A percentile compares a stretch with the other conserved stretches of the same genome.
Evolutionary conservation across 768 basidiomycete genomes (phyloP).

Genomic region (Gymnopilus dilepis): DNA sequence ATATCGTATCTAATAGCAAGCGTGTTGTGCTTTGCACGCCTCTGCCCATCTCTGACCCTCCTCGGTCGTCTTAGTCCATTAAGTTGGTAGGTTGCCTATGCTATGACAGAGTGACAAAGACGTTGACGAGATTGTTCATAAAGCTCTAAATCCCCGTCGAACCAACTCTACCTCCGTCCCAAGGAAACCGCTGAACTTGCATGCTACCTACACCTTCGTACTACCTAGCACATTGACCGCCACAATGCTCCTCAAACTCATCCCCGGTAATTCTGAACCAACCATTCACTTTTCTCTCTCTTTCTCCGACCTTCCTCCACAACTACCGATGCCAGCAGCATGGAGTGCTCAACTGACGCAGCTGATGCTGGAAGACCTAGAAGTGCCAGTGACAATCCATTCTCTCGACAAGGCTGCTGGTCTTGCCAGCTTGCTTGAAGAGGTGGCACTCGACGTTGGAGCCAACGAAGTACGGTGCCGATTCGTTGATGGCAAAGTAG

Average conservation of each 20-base stretch:
- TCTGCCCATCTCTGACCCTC: not conserved
- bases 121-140: slow-evolving; percentile 1
- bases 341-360: slow-evolving; percentile 63
- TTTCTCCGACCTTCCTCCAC: slow-evolving; percentile 55
- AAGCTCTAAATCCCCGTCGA: slow-evolving; percentile 11
- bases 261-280: slow-evolving; percentile 47
- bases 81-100: not conserved
- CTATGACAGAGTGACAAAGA: not conserved
- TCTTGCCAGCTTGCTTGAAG: slow-evolving; percentile 55
- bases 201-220: not conserved
- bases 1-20: not conserved
- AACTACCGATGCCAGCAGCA: slow-evolving; percentile 50
- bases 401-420: slow-evolving; percentile 66
- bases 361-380: slow-evolving; percentile 56
- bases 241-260: slow-evolving; percentile 64
- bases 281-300: slow-evolving; percentile 63
- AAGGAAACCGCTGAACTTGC: not conserved
- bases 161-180: not conserved
- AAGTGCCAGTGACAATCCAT: slow-evolving; percentile 56
- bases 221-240: not conserved
- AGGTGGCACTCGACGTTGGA: slow-evolving; percentile 67
- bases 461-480: slow-evolving; percentile 50
- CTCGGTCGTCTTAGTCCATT: not conserved
- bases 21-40: not conserved
- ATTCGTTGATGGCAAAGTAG: slow-evolving; percentile 61